phyloP scores from a whole-genome alignment of 352 stramenopile species.

The Phytopythium helicoides region DNA sequence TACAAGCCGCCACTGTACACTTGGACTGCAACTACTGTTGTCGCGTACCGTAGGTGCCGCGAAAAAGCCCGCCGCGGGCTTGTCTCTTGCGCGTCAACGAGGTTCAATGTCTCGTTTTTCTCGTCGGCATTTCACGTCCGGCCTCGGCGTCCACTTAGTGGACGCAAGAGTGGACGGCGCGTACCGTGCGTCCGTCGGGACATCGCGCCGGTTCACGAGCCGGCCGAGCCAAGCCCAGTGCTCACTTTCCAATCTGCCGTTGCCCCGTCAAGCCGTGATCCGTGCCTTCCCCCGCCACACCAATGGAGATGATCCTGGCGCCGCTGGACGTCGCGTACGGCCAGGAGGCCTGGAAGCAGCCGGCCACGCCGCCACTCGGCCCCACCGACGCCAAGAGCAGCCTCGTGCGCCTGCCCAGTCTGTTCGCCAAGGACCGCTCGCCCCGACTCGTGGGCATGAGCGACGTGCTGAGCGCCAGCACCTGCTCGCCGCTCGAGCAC shows the following conservation, averaged over 20 bases:
- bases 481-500: constrained; percentile 41
- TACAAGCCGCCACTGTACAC: too few relatives aligned
- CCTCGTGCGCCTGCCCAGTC: constrained; percentile 47
- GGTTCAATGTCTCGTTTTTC: neutral
- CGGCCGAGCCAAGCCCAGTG: neutral
- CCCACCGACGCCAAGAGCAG: constrained; percentile 20
- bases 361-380: constrained; percentile 10
- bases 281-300: too few relatives aligned
- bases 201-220: neutral
- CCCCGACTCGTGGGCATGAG: constrained; percentile 61
- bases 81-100: too few relatives aligned
- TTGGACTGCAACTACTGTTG: too few relatives aligned
- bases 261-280: too few relatives aligned
- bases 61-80: too few relatives aligned
- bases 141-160: constrained; percentile 2
- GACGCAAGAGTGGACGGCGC: neutral
- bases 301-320: constrained; percentile 70
- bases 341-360: constrained; percentile 25
- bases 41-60: too few relatives aligned
- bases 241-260: constrained; percentile 38
- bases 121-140: too few relatives aligned
- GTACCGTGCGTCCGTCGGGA: neutral
- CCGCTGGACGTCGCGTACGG: constrained; percentile 47
- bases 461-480: constrained; percentile 54
- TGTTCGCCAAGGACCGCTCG: constrained; percentile 50